phyloP scores from a whole-genome alignment of 2,329 filamentous ascomycete species.

The Exophiala calicioides region DNA sequence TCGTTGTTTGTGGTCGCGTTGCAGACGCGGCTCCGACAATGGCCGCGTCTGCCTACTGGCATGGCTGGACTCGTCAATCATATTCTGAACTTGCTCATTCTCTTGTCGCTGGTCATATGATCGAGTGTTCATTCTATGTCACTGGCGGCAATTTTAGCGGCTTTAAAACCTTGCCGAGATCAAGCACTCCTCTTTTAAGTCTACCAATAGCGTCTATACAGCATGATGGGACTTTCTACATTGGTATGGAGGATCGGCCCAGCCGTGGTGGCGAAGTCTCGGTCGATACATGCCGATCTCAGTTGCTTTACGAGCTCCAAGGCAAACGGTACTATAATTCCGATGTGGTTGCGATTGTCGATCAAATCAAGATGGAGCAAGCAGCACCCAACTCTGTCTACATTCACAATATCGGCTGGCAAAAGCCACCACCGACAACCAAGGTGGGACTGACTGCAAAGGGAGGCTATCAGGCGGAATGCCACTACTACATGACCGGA shows the following conservation, averaged over 20 bases:
- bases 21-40: slow-evolving; percentile 33
- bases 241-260: slow-evolving; percentile 47
- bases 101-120: slow-evolving; percentile 37
- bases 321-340: slow-evolving; percentile 50
- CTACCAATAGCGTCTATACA: too few relatives aligned
- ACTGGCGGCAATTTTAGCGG: slow-evolving; percentile 19
- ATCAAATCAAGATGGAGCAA: slow-evolving; percentile 38
- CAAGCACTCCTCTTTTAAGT: slow-evolving; percentile 49
- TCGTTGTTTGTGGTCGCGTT: slow-evolving; percentile 37
- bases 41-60: slow-evolving; percentile 29
- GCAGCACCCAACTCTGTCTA: too few relatives aligned
- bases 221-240: too few relatives aligned
- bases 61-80: slow-evolving; percentile 17
- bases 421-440: slow-evolving; percentile 51
- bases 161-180: slow-evolving; percentile 42
- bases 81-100: slow-evolving; percentile 26
- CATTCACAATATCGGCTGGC: too few relatives aligned
- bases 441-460: slow-evolving; percentile 52
- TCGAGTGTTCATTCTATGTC: slow-evolving; percentile 34
- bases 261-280: slow-evolving; percentile 43
- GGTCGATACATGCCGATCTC: slow-evolving; percentile 42
- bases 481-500: slow-evolving; percentile 47
- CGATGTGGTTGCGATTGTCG: slow-evolving; percentile 48
- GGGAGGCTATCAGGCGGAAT: slow-evolving; percentile 52
- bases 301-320: slow-evolving; percentile 54